These are phyloP conservation scores for Astrothelium macrocarpum DNA, from an alignment of 495 filamentous ascomycete genomes.

Conservation along the genomic window DNA sequence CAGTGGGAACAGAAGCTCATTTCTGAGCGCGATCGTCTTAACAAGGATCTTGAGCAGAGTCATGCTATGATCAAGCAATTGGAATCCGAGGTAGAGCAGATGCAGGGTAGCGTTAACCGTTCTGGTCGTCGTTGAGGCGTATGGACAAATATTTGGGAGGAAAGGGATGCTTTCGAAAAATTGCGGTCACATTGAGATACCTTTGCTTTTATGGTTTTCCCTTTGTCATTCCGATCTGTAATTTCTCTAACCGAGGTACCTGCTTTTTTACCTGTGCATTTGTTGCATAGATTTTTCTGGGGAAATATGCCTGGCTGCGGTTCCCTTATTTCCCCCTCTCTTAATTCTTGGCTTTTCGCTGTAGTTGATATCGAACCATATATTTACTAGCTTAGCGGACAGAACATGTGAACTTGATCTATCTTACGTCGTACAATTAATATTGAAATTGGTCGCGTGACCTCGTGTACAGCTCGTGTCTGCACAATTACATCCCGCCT, in stretches of 20 bases:
- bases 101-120: conserved; percentile 86
- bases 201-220: neutral
- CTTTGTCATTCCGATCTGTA: neutral
- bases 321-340: neutral
- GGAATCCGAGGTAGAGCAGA: conserved; percentile 81
- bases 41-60: conserved; percentile 96
- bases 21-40: conserved; percentile 90
- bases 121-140: conserved; percentile 79
- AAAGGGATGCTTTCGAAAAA: neutral
- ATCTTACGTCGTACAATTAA: neutral
- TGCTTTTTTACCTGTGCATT: conserved; percentile 1
- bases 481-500: neutral
- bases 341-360: neutral
- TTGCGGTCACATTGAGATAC: conserved; percentile 1
- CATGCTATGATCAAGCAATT: conserved; percentile 94
- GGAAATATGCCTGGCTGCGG: neutral
- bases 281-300: conserved; percentile 1
- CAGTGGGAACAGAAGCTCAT: conserved; percentile 99
- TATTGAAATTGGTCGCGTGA: neutral
- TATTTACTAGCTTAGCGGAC: neutral
- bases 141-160: neutral
- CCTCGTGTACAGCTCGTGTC: neutral
- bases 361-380: neutral
- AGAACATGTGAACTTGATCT: neutral
- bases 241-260: neutral